Percentiles rank a stretch among this genome's conserved stretches.
phyloP scores from a whole-genome alignment of 2,329 filamentous ascomycete genomes.

The Phoma sp. region DNA sequence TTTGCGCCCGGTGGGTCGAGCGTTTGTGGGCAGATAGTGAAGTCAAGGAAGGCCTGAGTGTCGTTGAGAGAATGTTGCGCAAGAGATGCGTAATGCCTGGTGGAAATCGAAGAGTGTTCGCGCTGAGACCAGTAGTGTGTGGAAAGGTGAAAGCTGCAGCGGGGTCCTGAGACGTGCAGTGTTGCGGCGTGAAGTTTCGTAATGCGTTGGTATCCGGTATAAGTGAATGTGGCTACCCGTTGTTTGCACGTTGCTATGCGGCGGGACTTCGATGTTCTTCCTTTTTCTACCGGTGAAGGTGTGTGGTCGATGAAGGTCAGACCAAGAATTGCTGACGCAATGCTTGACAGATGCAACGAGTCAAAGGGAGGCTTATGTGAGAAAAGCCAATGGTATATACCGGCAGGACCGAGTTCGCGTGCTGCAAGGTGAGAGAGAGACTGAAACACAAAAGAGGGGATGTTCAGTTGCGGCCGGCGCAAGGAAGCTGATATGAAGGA shows the following conservation, averaged over 20 bases:
- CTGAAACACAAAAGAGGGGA: conserved; percentile 32
- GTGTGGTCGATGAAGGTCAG: conserved; percentile 6
- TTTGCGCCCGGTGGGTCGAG: conserved; percentile 18
- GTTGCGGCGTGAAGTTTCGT: conserved; percentile 31
- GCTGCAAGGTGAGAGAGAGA: conserved; percentile 37
- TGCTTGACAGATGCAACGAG: conserved; percentile 1
- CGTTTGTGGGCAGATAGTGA: conserved; percentile 14
- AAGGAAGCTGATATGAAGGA: conserved; percentile 31
- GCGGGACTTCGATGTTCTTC: not conserved
- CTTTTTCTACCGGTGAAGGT: not conserved
- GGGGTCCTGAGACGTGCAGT: conserved; percentile 32
- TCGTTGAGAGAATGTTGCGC: conserved; percentile 15
- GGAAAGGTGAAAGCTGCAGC: conserved; percentile 20
- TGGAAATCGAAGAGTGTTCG: conserved; percentile 14
- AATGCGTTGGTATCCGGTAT: conserved; percentile 17
- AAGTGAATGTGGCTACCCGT: conserved; percentile 16
- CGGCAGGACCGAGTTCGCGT: conserved; percentile 21
- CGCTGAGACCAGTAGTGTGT: conserved; percentile 39
- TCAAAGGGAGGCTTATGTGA: conserved; percentile 20
- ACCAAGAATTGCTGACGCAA: conserved; percentile 2
- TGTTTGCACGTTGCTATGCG: conserved; percentile 24
- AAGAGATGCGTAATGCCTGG: conserved; percentile 11
- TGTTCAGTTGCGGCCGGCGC: conserved; percentile 21
- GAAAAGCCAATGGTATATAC: conserved; percentile 22
- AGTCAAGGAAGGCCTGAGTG: conserved; percentile 19